Evolutionary conservation across 202 grass and related monocot genomes (phyloP).

Genomic region (Saccharum hybrid): DNA sequence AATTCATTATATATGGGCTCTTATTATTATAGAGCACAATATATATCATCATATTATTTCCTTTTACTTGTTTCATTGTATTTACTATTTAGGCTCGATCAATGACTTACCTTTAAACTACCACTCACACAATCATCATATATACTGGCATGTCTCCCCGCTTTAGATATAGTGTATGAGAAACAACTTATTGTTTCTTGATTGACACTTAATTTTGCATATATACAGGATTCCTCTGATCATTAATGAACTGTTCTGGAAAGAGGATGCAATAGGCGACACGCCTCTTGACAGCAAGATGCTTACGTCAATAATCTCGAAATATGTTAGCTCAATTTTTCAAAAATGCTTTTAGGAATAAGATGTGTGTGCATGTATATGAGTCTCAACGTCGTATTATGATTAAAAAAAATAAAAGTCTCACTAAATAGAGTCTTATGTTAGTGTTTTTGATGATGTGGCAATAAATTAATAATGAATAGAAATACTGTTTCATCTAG

Average conservation of each 20-base stretch:
- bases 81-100: background rate
- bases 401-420: too few relatives aligned
- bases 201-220: background rate
- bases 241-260: background rate
- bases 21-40: background rate
- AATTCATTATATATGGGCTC: background rate
- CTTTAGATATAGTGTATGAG: background rate
- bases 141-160: background rate
- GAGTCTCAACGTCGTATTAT: too few relatives aligned
- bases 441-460: too few relatives aligned
- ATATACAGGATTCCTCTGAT: background rate
- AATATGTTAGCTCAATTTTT: background rate
- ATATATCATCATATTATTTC: too few relatives aligned
- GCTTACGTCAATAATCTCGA: background rate
- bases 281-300: background rate
- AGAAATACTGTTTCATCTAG: background rate
- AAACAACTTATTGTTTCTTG: background rate
- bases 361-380: background rate
- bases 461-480: too few relatives aligned
- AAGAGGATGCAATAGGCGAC: background rate
- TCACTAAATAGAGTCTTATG: too few relatives aligned
- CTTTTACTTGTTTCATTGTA: background rate
- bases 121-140: background rate
- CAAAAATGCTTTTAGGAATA: background rate
- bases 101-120: too few relatives aligned